These are phyloP conservation scores for Hibiscus tridactylites DNA, from an alignment of 345 rosid species.

Conservation along the genomic window DNA sequence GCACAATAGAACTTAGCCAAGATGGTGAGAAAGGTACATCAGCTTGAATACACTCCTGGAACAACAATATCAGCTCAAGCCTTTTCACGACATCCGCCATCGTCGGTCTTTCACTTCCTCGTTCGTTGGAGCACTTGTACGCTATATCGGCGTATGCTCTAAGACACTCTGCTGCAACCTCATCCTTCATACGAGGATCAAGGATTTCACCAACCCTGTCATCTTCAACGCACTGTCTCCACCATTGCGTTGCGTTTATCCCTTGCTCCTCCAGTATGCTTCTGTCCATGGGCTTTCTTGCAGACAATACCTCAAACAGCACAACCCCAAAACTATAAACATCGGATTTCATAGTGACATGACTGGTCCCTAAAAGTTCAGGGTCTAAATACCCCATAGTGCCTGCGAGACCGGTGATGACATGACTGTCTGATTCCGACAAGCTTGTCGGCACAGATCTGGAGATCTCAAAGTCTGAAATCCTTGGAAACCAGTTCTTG, in stretches of 20 bases:
- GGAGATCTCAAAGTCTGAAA: slow-evolving; percentile 27
- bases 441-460: slow-evolving; percentile 33
- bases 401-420: slow-evolving; percentile 20
- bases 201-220: slow-evolving; percentile 24
- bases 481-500: slow-evolving; percentile 27
- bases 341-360: slow-evolving; percentile 25
- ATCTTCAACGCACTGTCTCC: slow-evolving; percentile 24
- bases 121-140: slow-evolving; percentile 24
- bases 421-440: slow-evolving; percentile 22
- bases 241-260: slow-evolving; percentile 21
- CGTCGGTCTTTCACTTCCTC: slow-evolving; percentile 22
- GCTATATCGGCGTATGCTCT: slow-evolving; percentile 26
- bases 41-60: slow-evolving; percentile 14
- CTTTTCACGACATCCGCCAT: slow-evolving; percentile 35
- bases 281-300: slow-evolving; percentile 17
- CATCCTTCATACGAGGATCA: slow-evolving; percentile 19
- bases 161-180: slow-evolving; percentile 23
- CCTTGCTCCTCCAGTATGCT: slow-evolving; percentile 11
- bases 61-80: slow-evolving; percentile 23
- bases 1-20: not conserved
- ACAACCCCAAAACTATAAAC: slow-evolving; percentile 36
- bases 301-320: slow-evolving; percentile 27
- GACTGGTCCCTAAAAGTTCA: slow-evolving; percentile 19
- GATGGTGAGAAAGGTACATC: not conserved
- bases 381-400: slow-evolving; percentile 29